A percentile compares a stretch with the other conserved stretches of the same genome.
Evolutionary conservation across 1,284 basidiomycete genomes (phyloP).

Genomic region (Volvariella surrecta): DNA sequence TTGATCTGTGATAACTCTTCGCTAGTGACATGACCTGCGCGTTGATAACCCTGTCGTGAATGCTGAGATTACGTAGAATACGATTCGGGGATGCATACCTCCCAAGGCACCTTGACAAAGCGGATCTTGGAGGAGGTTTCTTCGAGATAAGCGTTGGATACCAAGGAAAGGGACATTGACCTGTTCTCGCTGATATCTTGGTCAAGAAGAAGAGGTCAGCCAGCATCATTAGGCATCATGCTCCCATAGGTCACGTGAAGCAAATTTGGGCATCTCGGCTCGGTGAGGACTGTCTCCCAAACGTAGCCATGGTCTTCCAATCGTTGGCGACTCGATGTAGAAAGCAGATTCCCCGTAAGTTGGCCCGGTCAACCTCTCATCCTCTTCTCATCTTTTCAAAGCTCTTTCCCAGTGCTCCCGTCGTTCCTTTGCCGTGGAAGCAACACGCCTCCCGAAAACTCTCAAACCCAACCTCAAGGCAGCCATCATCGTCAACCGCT

Average conservation of each 20-base stretch:
- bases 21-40: constrained; percentile 82
- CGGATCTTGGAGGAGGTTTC: constrained; percentile 84
- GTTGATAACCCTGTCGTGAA: constrained; percentile 72
- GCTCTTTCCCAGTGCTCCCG: neutral
- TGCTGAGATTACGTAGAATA: constrained; percentile 11
- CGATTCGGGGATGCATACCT: constrained; percentile 42
- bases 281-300: too few species aligned
- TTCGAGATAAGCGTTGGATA: constrained; percentile 84
- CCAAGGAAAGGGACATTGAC: constrained; percentile 72
- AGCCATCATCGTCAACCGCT: constrained; percentile 75
- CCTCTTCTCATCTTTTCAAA: neutral
- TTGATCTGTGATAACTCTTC: constrained; percentile 91
- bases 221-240: too few species aligned
- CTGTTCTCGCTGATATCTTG: neutral
- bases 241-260: too few species aligned
- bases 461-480: constrained; percentile 31
- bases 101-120: constrained; percentile 92
- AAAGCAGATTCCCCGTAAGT: neutral
- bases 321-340: too few species aligned
- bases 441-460: constrained; percentile 15
- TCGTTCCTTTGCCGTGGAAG: constrained; percentile 13
- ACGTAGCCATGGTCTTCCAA: too few species aligned
- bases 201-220: too few species aligned
- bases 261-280: too few species aligned
- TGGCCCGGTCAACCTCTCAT: neutral